phyloP scores from a whole-genome alignment of 208 protist genomes.

The Leishmania martiniquensis region DNA sequence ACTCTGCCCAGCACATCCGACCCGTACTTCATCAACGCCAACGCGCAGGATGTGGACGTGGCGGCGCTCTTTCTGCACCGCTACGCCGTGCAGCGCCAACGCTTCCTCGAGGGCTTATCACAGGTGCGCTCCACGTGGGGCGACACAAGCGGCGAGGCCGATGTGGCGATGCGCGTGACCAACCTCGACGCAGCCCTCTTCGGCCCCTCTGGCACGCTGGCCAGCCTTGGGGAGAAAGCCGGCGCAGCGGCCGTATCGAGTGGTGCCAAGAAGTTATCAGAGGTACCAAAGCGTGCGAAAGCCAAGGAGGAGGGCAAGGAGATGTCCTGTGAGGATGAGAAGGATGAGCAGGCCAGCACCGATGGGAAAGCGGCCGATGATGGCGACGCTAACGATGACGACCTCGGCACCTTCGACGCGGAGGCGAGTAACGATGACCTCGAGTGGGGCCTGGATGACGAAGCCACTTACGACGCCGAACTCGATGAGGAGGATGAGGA shows the following conservation, averaged over 20 bases:
- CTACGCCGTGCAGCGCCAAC: slow-evolving; percentile 90
- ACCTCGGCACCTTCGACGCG: slow-evolving; percentile 46
- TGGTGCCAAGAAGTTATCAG: slow-evolving; percentile 1
- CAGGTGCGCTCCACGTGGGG: slow-evolving; percentile 89
- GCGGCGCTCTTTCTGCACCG: slow-evolving; percentile 86
- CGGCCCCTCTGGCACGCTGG: slow-evolving; percentile 67
- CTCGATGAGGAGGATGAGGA: slow-evolving; percentile 37
- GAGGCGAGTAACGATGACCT: slow-evolving; percentile 54
- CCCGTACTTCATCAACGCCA: slow-evolving; percentile 87
- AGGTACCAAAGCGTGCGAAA: neutral
- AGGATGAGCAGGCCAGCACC: neutral
- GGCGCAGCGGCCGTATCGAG: neutral
- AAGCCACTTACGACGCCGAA: slow-evolving; percentile 53
- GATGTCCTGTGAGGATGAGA: slow-evolving; percentile 27
- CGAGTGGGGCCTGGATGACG: slow-evolving; percentile 80
- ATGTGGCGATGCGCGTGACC: slow-evolving; percentile 71
- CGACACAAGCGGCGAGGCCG: slow-evolving; percentile 78
- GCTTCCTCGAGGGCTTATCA: slow-evolving; percentile 81
- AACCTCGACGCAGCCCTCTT: slow-evolving; percentile 80
- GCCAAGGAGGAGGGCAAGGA: slow-evolving; percentile 36
- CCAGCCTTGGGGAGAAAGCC: slow-evolving; percentile 21
- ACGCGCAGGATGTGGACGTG: slow-evolving; percentile 85
- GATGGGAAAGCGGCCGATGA: neutral
- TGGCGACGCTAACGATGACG: neutral
- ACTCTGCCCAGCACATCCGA: slow-evolving; percentile 85